Evolutionary conservation across 106 monocot genomes (phyloP), one percentile per base, ranked within the genome.

Genomic region (Dendrobium catenatum): DNA sequence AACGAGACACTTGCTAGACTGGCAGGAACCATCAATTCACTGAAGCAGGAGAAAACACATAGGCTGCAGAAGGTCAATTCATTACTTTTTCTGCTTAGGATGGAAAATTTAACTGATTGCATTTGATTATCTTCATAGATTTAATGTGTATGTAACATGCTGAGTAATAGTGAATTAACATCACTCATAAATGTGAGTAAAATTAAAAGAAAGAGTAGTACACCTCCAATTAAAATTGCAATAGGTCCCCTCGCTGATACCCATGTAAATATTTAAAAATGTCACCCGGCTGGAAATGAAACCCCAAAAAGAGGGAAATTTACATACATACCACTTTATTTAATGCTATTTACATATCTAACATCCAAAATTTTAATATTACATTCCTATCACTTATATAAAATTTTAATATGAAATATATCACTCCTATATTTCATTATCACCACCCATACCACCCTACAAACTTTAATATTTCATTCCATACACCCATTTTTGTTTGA

Each of bases 31-130:
- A 76, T 89, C 73, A 83, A 88, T 83, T 92, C 85, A 0, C 77
- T 92, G 75, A 86, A 85, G 43, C 87, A 92, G 73, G 92, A 94
- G 85, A 94, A 97, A 78, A 75, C 77, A 20, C 78, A 89, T 54
- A 92, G 94, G 82, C 79, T 96, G 18, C 85, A 85, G 55, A 97
- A 94, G 94, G 97, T 97, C 40, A 81, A 77, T 51, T 43, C 40
- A 2, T 16, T 24, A 46, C 27, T 81, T 76, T 58, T 41, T 81
- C 1, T 51, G 31, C 55, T 55, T 49, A 8, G 5, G 41, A 55
- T 48, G 31, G 16, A 47, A 20, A 40, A 68, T 77, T 51, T 78
- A 78, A n/a, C 55, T 9, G 20, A 68, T 16, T 79, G 17, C 19
- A 7, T 67, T 42, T 79, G 31, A 19, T 17, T 51, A 61, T 61